Evolutionary conservation across 164 flowering plant species (phyloP).

Genomic region (Vitis amurensis): DNA sequence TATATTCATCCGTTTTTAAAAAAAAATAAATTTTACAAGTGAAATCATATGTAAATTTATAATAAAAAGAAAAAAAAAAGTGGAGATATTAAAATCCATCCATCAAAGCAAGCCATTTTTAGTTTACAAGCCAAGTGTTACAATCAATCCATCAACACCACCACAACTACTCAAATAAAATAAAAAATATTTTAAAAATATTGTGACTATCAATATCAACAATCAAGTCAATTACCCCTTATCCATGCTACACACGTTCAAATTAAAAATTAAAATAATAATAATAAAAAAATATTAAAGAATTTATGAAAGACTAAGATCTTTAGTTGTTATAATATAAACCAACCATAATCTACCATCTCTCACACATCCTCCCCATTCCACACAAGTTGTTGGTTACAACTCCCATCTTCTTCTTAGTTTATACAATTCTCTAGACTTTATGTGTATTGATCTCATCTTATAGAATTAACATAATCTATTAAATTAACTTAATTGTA

Average conservation of each 20-base stretch:
- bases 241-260: conserved; percentile 2
- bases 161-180: too few species aligned
- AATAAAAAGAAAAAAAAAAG: too few species aligned
- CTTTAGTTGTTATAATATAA: background rate
- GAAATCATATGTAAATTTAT: too few species aligned
- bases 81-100: too few species aligned
- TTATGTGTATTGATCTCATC: background rate
- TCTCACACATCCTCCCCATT: conserved; percentile 1
- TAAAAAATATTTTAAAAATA: too few species aligned
- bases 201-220: background rate
- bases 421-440: background rate
- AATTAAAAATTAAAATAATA: background rate
- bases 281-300: background rate
- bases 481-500: background rate
- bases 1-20: too few species aligned
- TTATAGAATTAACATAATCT: conserved; percentile 6
- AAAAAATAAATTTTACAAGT: too few species aligned
- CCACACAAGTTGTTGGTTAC: conserved; percentile 14
- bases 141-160: too few species aligned
- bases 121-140: too few species aligned
- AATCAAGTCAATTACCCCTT: background rate
- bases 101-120: too few species aligned
- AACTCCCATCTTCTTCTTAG: conserved; percentile 10
- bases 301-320: background rate
- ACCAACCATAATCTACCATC: conserved; percentile 23